These are phyloP conservation scores for Sparassis latifolia DNA, from an alignment of 1,284 basidiomycete genomes.

Conservation along the genomic window DNA sequence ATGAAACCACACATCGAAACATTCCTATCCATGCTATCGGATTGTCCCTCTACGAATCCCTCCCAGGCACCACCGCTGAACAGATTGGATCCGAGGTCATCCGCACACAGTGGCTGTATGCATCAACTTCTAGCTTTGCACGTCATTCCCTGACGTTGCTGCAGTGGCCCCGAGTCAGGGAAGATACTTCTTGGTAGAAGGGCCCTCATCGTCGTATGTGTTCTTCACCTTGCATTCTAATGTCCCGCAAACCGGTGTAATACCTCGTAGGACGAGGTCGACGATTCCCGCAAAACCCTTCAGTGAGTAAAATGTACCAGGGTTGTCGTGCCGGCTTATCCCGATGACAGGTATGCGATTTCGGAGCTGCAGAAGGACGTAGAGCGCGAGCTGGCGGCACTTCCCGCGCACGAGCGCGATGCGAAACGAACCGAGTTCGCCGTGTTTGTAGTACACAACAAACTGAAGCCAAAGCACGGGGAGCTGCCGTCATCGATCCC, in stretches of 20 bases:
- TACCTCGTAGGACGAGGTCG: conserved; percentile 76
- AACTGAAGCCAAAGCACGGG: conserved; percentile 80
- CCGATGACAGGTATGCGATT: conserved; percentile 67
- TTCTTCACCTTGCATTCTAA: conserved; percentile 6
- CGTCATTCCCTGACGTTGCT: neutral
- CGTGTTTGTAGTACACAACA: conserved; percentile 95
- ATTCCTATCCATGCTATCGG: conserved; percentile 92
- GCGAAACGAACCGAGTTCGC: conserved; percentile 76
- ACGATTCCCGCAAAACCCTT: conserved; percentile 88
- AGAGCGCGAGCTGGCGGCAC: conserved; percentile 57
- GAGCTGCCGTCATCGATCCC: conserved; percentile 58
- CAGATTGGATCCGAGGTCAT: conserved; percentile 81
- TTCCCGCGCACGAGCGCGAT: conserved; percentile 67
- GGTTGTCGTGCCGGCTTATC: neutral
- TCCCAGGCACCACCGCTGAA: conserved; percentile 71
- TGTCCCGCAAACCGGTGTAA: conserved; percentile 1
- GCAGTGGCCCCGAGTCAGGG: conserved; percentile 55
- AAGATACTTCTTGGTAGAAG: conserved; percentile 73
- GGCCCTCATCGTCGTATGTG: conserved; percentile 77
- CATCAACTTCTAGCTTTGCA: conserved; percentile 5
- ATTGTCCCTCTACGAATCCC: conserved; percentile 84
- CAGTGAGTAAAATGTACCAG: conserved; percentile 41
- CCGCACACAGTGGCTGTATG: conserved; percentile 90
- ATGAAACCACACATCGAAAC: conserved; percentile 64
- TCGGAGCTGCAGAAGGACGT: conserved; percentile 85